Evolutionary conservation across 768 basidiomycete species (phyloP), one percentile per base, ranked within the genome.

Genomic region (Rubroboletus pulcherrimus): DNA sequence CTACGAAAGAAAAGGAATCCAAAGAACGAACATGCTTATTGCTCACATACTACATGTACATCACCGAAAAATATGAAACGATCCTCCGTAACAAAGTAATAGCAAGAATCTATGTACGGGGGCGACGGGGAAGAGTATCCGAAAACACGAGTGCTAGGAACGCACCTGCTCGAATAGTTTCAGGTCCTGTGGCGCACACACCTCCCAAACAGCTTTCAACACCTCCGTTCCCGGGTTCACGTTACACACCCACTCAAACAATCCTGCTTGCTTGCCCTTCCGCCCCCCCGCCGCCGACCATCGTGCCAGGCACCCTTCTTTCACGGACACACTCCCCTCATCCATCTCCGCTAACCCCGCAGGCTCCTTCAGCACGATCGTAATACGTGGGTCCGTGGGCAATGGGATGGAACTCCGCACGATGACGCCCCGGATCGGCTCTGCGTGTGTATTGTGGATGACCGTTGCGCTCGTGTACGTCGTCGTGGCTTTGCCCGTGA

Each of bases 161-260:
- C 29, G 54, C 12, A 29, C 49, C 11, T 64, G 53, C 47, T 67
- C 63, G 2, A 42, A 15, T 11, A 59, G 29, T 12, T 57, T 55
- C 30, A 71, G 11, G 7, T 60, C 62, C 12, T 51, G 44, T 9
- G 72, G 70, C 1, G 60, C 63, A 46, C 58, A 60, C 29, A 72
- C 64, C n/a, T 69, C 66, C 63, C 65, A 74, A 5, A 64, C 58
- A 0, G 63, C 64, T 35, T 65, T 67, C 54, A 74, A 51, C 26
- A 66, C 53, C 50, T 59, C 55, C 54, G 61, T 63, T 15, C 66
- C 67, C 11, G 62, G 61, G 6, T 54, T 57, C 38, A 70, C 40
- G 34, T 60, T 57, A 24, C 58, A 68, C 14, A 69, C 61, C 71
- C 73, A 72, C 46, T 73, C 72, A 15, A 70, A 62, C 24, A 62